Base-by-base conservation (phyloP, 805 yeast genomes). In the Metschnikowia aberdeeniae region DNA sequence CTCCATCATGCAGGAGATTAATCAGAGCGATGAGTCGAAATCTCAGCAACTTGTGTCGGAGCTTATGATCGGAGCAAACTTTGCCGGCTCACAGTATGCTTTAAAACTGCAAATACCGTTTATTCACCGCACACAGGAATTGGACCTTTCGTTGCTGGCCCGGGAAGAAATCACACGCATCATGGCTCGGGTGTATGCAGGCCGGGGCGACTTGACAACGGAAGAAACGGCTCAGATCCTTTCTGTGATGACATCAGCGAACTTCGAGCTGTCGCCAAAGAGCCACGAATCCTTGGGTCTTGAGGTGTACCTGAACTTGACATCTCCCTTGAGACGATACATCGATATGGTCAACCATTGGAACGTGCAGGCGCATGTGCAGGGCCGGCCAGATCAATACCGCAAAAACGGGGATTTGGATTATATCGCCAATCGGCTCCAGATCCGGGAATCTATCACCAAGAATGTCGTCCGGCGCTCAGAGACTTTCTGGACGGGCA, bases 51-150 rank as follows among this genome's bases (percentile, higher is more conserved):
- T 92, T 22, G 97, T 92, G 1, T 76, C 92, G 0, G 95, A 92
- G 59, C 61, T 86, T 40, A 92, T 92, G 99, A 76, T 90, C 20
- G 65, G 78, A 36, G 89, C 93, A 1, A 89, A 89, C 59, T 66
- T 74, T n/a, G 64, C 82, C 3, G 72, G 81, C 1, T 85, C 85
- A 1, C 47, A 61, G 1, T 75, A 70, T 53, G 76, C 83, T 12
- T 35, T 51, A 2, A 51, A 60, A 5, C 64, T 76, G 34, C 54
- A 64, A 0, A 72, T 81, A 8, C 81, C 84, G 2, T 79, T 82
- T 9, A 67, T 86, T 10, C 82, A 72, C 57, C 47, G 75, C 30
- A 60, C 62, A 26, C 74, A 67, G 44, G 59, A 58, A 13, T 56
- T 68, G 60, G 58, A 59, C 20, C 51, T 70, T 29, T 51, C 54